phyloP scores from a whole-genome alignment of 176 grass and related monocot genomes.

The Phyllostachys edulis region DNA sequence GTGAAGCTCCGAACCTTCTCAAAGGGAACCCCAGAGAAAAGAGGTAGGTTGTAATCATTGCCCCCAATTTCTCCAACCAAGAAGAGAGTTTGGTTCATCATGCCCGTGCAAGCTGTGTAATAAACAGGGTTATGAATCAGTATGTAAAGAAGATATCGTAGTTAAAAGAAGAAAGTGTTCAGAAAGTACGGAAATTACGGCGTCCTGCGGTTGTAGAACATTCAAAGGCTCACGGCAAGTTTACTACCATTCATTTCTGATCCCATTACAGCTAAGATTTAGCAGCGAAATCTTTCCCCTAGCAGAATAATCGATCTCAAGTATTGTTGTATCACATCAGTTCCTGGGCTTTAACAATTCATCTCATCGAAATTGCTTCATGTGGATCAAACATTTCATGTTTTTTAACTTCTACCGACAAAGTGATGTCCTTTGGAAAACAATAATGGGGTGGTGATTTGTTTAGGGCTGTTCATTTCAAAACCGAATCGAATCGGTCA shows the following conservation, averaged over 20 bases:
- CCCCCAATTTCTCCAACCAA: slow-evolving; percentile 90
- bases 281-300: background rate
- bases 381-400: background rate
- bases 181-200: background rate
- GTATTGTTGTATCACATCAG: background rate
- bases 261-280: background rate
- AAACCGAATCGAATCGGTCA: too few relatives aligned
- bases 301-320: background rate
- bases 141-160: slow-evolving; percentile 6
- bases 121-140: background rate
- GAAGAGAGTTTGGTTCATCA: slow-evolving; percentile 62
- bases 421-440: background rate
- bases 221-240: background rate
- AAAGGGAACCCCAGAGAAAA: slow-evolving; percentile 30
- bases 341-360: slow-evolving; percentile 12
- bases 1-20: slow-evolving; percentile 69
- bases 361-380: background rate
- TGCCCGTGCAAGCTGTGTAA: slow-evolving; percentile 32
- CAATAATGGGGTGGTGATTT: background rate
- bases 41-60: slow-evolving; percentile 86
- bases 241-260: background rate
- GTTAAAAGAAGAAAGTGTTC: background rate
- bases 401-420: background rate
- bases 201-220: background rate
- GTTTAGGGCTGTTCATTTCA: too few relatives aligned